Percentiles rank a stretch among this genome's conserved stretches.
phyloP scores from a whole-genome alignment of 345 rosid species.

The Hibiscus tridactylites region DNA sequence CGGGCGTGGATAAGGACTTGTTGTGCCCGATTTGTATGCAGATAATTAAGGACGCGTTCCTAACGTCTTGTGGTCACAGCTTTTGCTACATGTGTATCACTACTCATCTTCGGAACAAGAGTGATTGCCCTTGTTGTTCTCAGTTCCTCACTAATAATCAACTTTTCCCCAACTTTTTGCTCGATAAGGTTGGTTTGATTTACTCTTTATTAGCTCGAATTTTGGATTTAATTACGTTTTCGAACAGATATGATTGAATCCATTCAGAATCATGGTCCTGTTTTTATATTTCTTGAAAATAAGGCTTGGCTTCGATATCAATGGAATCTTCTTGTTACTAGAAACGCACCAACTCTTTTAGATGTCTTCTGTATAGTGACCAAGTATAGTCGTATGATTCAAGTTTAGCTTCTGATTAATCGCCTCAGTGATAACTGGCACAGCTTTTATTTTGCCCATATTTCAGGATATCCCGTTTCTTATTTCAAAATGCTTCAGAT shows the following conservation, averaged over 20 bases:
- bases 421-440: not conserved
- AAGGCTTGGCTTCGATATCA: not conserved
- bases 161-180: constrained; percentile 81
- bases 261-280: not conserved
- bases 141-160: constrained; percentile 69
- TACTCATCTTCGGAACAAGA: constrained; percentile 89
- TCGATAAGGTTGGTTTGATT: constrained; percentile 57
- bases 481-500: not conserved
- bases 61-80: constrained; percentile 95
- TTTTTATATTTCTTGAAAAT: not conserved
- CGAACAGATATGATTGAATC: not conserved
- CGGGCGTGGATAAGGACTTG: constrained; percentile 66
- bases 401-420: not conserved
- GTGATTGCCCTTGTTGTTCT: constrained; percentile 89
- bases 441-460: not conserved
- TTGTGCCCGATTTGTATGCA: constrained; percentile 98
- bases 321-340: not conserved
- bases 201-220: constrained; percentile 1
- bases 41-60: constrained; percentile 86
- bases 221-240: not conserved
- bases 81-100: constrained; percentile 95
- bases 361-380: not conserved
- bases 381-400: not conserved
- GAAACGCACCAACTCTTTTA: not conserved
- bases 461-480: not conserved